Evolutionary conservation across 164 flowering plant genomes (phyloP), one percentile per base, ranked within the genome.

Genomic region (Macadamia tetraphylla): DNA sequence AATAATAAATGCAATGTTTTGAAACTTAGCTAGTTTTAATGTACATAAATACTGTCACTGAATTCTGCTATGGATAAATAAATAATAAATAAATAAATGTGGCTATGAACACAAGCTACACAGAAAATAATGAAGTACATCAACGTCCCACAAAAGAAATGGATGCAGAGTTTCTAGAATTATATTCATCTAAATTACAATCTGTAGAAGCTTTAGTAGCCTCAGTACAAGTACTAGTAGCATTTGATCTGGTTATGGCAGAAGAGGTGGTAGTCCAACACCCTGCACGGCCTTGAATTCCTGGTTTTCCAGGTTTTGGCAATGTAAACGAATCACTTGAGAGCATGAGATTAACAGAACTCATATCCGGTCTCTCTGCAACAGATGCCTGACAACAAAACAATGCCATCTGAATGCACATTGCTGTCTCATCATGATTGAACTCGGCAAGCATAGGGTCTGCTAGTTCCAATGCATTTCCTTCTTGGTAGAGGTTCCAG

Each of bases 251-350:
- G 1, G 87, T 75, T 43, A 77, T 62, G 52, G 77, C 74, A 8
- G 85, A 67, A 52, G 81, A 58, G 56, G 77, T 71, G 1, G 87
- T 84, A 11, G 81, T 78, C 85, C 83, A 82, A 3, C 78, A 77
- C 44, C 89, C 86, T 56, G 23, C 57, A 9, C 95, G 90, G 32
- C 93, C 97, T 63, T 82, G 90, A 68, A 82, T 23, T 66, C 83
- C 97, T 1, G 97, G 97, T 70, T 79, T 84, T 9, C 92, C 90
- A 46, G 95, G 97, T 66, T 53, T 81, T 0, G 91, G 89, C 74
- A 89, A 61, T 3, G 65, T 80, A 67, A 89, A 86, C 0, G 93
- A 91, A 53, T 85, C 95, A 18, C 93, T 82, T 30, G 82, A 79
- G 35, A 89, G 86, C 84, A 82, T 85, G 75, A 89, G 88, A 78